phyloP scores from a whole-genome alignment of 164 flowering plant species.

The Aristolochia fimbriata region DNA sequence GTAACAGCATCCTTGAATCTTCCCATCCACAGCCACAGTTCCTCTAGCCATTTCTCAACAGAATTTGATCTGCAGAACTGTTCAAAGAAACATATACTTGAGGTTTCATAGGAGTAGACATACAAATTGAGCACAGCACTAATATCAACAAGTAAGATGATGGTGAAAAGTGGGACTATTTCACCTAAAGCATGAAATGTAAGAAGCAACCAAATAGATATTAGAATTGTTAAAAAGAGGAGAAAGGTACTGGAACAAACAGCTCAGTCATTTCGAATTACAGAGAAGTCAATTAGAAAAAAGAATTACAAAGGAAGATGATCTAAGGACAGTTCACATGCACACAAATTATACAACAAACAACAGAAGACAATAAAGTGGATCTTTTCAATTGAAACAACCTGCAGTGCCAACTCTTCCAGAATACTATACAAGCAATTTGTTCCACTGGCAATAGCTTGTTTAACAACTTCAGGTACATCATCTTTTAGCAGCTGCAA shows the following conservation, averaged over 20 bases:
- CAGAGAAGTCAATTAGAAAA: not conserved
- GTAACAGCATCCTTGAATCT: slow-evolving; percentile 67
- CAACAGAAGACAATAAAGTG: not conserved
- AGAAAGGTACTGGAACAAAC: not conserved
- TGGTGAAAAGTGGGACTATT: not conserved
- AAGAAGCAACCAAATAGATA: not conserved
- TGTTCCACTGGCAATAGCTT: slow-evolving; percentile 58
- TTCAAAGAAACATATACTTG: not conserved
- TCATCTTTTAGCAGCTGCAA: slow-evolving; percentile 47
- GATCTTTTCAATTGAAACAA: slow-evolving; percentile 8
- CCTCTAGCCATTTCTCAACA: slow-evolving; percentile 81
- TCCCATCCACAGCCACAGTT: slow-evolving; percentile 72
- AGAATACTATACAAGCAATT: slow-evolving; percentile 42
- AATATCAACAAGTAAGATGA: not conserved
- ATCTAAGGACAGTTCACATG: too few species aligned
- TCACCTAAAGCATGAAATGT: not conserved
- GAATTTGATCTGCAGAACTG: slow-evolving; percentile 64
- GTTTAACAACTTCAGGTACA: slow-evolving; percentile 45
- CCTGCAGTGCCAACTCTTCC: slow-evolving; percentile 79
- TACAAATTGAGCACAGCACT: not conserved
- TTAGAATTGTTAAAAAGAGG: not conserved
- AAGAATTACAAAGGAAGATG: too few species aligned
- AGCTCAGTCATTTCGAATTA: not conserved
- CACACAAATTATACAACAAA: not conserved
- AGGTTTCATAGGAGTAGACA: not conserved